Conservation (phyloP, 345 rosid genomes). For the Turnera subulata region DNA sequence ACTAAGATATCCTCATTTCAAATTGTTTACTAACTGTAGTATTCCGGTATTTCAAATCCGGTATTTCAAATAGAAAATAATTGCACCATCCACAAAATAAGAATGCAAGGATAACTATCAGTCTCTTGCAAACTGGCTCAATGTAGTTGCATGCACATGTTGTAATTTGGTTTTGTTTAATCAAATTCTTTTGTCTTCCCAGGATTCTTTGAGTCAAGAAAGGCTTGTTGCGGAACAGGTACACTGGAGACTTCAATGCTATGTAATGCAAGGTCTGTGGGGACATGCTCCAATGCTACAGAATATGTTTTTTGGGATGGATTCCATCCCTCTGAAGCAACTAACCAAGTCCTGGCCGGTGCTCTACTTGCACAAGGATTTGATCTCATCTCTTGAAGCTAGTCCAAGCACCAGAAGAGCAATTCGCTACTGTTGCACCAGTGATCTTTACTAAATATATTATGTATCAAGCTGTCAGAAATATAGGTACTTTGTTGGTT, state of each 20-base stretch:
- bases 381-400: conserved; percentile 58
- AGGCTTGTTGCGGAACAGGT: conserved; percentile 90
- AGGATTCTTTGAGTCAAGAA: conserved; percentile 84
- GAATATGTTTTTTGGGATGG: conserved; percentile 91
- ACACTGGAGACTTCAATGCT: conserved; percentile 77
- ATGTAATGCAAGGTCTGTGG: conserved; percentile 58
- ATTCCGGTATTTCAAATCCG: too few species aligned
- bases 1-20: too few species aligned
- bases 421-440: neutral
- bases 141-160: neutral
- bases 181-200: conserved; percentile 9
- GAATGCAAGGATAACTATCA: too few species aligned
- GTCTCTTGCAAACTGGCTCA: too few species aligned
- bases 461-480: neutral
- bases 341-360: conserved; percentile 60
- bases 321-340: conserved; percentile 90
- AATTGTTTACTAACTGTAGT: too few species aligned
- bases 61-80: too few species aligned
- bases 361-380: conserved; percentile 64
- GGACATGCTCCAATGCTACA: conserved; percentile 82
- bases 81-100: too few species aligned
- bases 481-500: neutral
- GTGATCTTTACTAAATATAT: neutral
- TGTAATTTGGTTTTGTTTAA: neutral
- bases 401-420: neutral